A percentile compares a stretch with the other conserved stretches of the same genome.
Conservation (phyloP, 768 basidiomycete genomes). For the Boletus reticuloceps region DNA sequence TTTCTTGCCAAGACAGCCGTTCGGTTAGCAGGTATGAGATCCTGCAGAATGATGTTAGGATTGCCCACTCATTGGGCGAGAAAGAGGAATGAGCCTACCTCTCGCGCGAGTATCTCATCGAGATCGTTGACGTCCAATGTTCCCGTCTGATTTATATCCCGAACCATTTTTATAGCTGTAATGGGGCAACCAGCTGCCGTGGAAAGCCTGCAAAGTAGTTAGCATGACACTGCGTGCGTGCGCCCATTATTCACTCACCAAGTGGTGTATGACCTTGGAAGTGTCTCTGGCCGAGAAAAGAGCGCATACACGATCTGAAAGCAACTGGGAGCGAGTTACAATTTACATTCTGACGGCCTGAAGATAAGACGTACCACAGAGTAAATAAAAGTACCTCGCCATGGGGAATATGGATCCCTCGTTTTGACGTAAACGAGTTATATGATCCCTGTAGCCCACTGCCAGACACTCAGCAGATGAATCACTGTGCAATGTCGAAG, state of each 20-base stretch:
- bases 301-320: slow-evolving; percentile 85
- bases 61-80: not conserved
- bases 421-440: slow-evolving; percentile 69
- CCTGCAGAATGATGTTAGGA: slow-evolving; percentile 33
- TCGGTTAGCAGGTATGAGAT: slow-evolving; percentile 53
- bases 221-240: not conserved
- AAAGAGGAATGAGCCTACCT: slow-evolving; percentile 35
- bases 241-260: slow-evolving; percentile 49
- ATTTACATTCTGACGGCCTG: not conserved
- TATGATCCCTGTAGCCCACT: slow-evolving; percentile 91
- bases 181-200: slow-evolving; percentile 63
- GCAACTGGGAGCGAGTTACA: slow-evolving; percentile 44
- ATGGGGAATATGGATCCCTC: slow-evolving; percentile 70
- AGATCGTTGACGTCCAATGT: slow-evolving; percentile 55
- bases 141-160: slow-evolving; percentile 55
- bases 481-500: not conserved
- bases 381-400: slow-evolving; percentile 83
- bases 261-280: slow-evolving; percentile 68
- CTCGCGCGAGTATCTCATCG: slow-evolving; percentile 48
- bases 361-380: slow-evolving; percentile 48
- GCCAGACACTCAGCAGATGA: not conserved
- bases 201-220: slow-evolving; percentile 56
- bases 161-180: slow-evolving; percentile 60
- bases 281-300: slow-evolving; percentile 76
- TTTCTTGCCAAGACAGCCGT: slow-evolving; percentile 46